These are phyloP conservation scores for Trypanosoma grayi DNA, from an alignment of 208 protist species.

Conservation along the genomic window DNA sequence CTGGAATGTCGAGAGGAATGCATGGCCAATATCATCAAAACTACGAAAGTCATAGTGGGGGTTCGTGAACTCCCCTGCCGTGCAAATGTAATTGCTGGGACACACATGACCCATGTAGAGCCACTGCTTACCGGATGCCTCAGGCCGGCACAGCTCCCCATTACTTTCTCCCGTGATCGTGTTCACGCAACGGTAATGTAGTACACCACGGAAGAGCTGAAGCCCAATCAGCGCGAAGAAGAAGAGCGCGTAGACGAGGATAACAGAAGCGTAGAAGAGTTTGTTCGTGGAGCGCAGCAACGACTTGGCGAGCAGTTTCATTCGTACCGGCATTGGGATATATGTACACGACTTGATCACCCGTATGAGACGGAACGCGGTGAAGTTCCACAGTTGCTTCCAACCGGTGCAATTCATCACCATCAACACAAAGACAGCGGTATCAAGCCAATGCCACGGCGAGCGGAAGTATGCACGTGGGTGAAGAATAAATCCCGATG, in stretches of 20 bases:
- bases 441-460: conserved; percentile 92
- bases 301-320: conserved; percentile 88
- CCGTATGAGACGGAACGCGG: conserved; percentile 82
- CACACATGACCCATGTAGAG: conserved; percentile 78
- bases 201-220: conserved; percentile 76
- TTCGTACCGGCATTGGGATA: conserved; percentile 64
- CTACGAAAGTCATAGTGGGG: conserved; percentile 82
- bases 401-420: conserved; percentile 74
- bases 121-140: conserved; percentile 50
- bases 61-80: conserved; percentile 51
- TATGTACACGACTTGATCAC: conserved; percentile 80
- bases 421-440: conserved; percentile 78
- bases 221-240: conserved; percentile 87
- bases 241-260: conserved; percentile 85
- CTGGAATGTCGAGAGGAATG: conserved; percentile 84
- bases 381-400: conserved; percentile 82
- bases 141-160: conserved; percentile 56
- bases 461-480: conserved; percentile 83
- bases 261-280: conserved; percentile 59
- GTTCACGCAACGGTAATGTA: conserved; percentile 82
- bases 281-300: conserved; percentile 77
- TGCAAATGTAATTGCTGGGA: conserved; percentile 46
- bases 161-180: conserved; percentile 48
- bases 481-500: conserved; percentile 76
- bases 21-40: conserved; percentile 91